Evolutionary conservation across 441 rosid genomes (phyloP).

Genomic region (Populus hybrid): DNA sequence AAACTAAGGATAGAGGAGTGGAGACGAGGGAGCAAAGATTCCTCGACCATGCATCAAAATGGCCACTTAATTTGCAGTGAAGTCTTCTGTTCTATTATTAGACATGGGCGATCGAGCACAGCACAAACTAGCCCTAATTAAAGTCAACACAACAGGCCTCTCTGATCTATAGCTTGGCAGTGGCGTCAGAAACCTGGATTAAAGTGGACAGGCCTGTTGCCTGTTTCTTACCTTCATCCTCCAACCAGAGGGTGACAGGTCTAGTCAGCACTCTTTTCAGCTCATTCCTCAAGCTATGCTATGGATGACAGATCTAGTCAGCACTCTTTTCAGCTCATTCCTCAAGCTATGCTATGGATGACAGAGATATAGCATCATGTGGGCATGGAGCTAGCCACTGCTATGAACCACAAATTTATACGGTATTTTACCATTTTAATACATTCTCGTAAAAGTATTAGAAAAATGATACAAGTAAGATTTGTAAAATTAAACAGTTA

Average conservation of each 20-base stretch:
- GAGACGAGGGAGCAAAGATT: neutral
- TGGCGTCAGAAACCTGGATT: neutral
- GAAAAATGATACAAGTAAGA: too few species aligned
- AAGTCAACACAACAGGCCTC: neutral
- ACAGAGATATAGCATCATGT: too few species aligned
- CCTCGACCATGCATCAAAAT: neutral
- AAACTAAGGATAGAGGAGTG: too few species aligned
- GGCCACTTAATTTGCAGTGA: neutral
- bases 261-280: neutral
- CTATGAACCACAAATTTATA: too few species aligned
- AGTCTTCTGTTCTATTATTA: neutral
- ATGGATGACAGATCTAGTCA: neutral
- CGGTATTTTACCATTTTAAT: too few species aligned
- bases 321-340: neutral
- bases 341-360: too few species aligned
- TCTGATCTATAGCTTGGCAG: neutral
- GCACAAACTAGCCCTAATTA: neutral
- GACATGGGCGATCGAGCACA: neutral
- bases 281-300: neutral
- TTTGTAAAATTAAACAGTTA: too few species aligned
- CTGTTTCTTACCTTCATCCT: neutral
- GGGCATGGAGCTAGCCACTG: too few species aligned
- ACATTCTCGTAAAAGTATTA: too few species aligned
- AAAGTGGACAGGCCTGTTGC: neutral
- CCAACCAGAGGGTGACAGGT: neutral